Conservation (phyloP, 2,329 filamentous ascomycete genomes). For the Colletotrichum tamarilloi region DNA sequence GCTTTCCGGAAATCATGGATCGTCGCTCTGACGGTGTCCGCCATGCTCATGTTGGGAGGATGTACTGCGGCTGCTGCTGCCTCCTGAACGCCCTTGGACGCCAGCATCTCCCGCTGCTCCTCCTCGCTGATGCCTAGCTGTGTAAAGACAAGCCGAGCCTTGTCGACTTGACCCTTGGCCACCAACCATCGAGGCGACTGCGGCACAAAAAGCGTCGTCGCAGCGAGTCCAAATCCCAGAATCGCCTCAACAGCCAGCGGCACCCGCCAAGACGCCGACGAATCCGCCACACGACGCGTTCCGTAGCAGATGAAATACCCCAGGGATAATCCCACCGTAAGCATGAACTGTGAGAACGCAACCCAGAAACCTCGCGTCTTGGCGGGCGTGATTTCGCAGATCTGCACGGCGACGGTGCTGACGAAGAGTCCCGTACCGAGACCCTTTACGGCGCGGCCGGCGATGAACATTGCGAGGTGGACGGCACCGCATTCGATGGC, state of each 20-base stretch:
- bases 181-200: constrained; percentile 68
- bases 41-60: constrained; percentile 42
- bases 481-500: constrained; percentile 50
- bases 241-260: constrained; percentile 57
- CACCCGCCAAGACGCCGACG: constrained; percentile 65
- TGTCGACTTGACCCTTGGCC: constrained; percentile 50
- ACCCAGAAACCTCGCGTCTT: constrained; percentile 61
- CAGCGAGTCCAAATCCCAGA: constrained; percentile 46
- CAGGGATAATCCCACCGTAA: constrained; percentile 59
- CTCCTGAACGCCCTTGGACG: neutral
- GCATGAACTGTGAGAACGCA: constrained; percentile 64
- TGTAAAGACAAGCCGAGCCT: constrained; percentile 48
- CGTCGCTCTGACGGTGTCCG: constrained; percentile 41
- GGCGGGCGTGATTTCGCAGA: constrained; percentile 69
- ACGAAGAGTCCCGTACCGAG: constrained; percentile 68
- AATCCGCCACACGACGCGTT: constrained; percentile 53
- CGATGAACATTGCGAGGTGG: constrained; percentile 61
- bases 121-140: constrained; percentile 6
- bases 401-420: constrained; percentile 62
- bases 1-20: constrained; percentile 42
- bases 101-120: constrained; percentile 12
- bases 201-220: constrained; percentile 49
- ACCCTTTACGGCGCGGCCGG: constrained; percentile 65
- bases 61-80: constrained; percentile 34
- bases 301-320: constrained; percentile 73